Conservation (phyloP, 768 basidiomycete genomes). For the Galerina sulciceps region DNA sequence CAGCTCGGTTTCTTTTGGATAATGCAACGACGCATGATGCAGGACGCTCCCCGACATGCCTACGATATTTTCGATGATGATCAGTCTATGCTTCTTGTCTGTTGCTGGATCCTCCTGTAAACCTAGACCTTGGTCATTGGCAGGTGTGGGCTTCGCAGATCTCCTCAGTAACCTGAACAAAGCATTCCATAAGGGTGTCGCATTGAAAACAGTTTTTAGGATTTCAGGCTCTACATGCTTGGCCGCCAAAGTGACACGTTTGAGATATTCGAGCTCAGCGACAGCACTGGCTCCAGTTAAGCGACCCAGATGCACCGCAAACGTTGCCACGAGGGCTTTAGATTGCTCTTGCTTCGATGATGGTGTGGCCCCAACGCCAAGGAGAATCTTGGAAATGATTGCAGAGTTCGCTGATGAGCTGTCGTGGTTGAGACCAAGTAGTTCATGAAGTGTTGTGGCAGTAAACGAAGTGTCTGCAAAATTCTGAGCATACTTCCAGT, state of each 20-base stretch:
- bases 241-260: not conserved
- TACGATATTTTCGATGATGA: not conserved
- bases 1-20: too few species aligned
- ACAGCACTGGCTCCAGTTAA: too few species aligned
- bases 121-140: not conserved
- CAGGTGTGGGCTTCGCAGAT: not conserved
- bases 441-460: not conserved
- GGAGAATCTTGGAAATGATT: too few species aligned
- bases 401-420: too few species aligned
- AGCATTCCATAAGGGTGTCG: not conserved
- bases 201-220: not conserved
- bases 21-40: too few species aligned
- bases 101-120: not conserved
- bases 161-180: not conserved
- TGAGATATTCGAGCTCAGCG: not conserved
- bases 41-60: too few species aligned
- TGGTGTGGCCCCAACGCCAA: too few species aligned
- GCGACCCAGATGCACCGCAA: too few species aligned
- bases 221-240: not conserved
- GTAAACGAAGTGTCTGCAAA: not conserved
- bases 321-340: too few species aligned
- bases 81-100: not conserved
- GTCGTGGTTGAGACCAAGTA: not conserved
- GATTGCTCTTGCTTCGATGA: too few species aligned
- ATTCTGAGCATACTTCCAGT: conserved; percentile 6